Evolutionary conservation across 352 stramenopile species (phyloP), one percentile per base, ranked within the genome.

Genomic region (Phytophthora sojae): DNA sequence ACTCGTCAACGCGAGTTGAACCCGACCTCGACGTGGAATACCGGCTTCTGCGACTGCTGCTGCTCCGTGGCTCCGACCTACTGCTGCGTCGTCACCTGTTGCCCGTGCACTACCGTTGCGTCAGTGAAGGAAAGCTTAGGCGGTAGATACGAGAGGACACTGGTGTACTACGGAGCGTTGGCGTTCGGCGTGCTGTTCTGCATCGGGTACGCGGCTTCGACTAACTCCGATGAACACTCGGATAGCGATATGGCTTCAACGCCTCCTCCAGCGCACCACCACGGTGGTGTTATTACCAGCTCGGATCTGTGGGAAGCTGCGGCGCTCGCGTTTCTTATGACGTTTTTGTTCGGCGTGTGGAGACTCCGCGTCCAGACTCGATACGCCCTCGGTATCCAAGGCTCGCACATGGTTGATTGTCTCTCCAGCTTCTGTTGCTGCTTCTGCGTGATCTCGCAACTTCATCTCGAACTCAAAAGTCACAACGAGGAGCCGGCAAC

Each of bases 401-500:
- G 83, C 35, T 79, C 73, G 4, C 37, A 56, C 0, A 44, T 69
- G 2, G 50, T 68, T n/a, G 83, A 91, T 63, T 83, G 69, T 21
- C 21, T 79, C 30, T 63, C 76, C 0, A 84, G 77, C 32, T 69
- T 77, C 47, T 81, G 59, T 30, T 91, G 81, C 66, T 82, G 67
- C 56, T 89, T 80, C 67, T 91, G 83, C 59, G 73, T 80, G 9
- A 71, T 91, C 39, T 75, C 81, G 15, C 83, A 91, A 67, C 66
- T 88, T 55, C 63, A 82, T 32, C 49, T 75, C n/a, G 75, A 81
- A 49, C 67, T 81, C 14, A 76, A 64, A 9, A 62, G 59, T 14
- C 77, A 89, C 6, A 44, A 78, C 75, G 39, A 82, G 21, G 23
- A 73, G 62, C 19, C 67, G 49, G 25, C 61, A 73, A 32, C 65